Percentiles rank a stretch among this genome's conserved stretches.
phyloP scores from a whole-genome alignment of 108 stramenopile genomes.

The Skeletonema marinoi region DNA sequence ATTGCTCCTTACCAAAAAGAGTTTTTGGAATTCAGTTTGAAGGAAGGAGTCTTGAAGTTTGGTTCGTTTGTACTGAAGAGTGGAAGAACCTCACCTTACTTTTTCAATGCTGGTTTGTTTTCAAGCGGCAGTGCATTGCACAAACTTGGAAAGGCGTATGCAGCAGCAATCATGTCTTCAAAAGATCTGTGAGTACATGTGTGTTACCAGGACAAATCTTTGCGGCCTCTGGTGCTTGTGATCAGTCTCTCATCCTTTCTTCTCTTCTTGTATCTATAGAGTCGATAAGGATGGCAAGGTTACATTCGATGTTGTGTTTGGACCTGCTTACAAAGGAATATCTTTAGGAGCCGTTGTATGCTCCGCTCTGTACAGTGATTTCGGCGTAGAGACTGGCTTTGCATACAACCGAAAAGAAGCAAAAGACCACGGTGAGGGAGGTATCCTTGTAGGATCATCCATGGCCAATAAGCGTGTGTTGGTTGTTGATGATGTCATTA shows the following conservation, averaged over 20 bases:
- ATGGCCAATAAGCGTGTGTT: conserved; percentile 91
- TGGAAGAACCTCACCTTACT: conserved; percentile 97
- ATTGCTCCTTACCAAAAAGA: conserved; percentile 83
- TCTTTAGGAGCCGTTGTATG: conserved; percentile 94
- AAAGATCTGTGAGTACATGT: conserved; percentile 77
- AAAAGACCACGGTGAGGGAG: conserved; percentile 99
- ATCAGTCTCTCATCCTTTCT: background rate
- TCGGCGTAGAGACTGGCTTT: conserved; percentile 86
- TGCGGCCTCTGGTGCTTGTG: background rate
- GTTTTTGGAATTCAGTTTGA: conserved; percentile 93
- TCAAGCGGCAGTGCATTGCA: conserved; percentile 79
- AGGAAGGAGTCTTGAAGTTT: conserved; percentile 91
- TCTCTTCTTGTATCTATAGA: conserved; percentile 26
- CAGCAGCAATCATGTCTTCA: conserved; percentile 88
- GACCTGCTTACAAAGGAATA: conserved; percentile 99
- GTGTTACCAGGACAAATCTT: background rate
- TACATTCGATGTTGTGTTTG: conserved; percentile 96
- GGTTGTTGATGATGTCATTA: conserved; percentile 99
- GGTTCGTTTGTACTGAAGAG: conserved; percentile 97
- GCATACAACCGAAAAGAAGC: conserved; percentile 99
- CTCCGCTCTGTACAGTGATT: conserved; percentile 85
- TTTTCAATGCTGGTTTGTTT: conserved; percentile 98
- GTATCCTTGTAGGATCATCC: conserved; percentile 90
- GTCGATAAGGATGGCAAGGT: conserved; percentile 60
- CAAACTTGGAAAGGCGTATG: conserved; percentile 90